Base-by-base conservation (phyloP, 164 flowering plant genomes). In the Saururus chinensis region DNA sequence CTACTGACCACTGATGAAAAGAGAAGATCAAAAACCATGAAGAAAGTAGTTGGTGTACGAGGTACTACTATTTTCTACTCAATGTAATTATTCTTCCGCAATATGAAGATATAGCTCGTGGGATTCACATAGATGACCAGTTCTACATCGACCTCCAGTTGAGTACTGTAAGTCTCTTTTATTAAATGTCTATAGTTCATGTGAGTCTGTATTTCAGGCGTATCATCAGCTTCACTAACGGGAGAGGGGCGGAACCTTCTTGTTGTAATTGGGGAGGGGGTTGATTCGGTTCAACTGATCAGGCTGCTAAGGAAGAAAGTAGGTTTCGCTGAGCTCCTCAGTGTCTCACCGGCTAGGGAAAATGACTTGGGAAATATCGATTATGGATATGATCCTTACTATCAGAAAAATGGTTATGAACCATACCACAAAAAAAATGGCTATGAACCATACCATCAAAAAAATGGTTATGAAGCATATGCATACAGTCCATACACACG, bases 211-310 rank as follows among this genome's bases (percentile, higher is more conserved):
- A 19, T 53, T 53, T 19, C 55, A 53, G 55, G 55, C 13, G 55
- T 53, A 4, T 19, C 23, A 53, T 17, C 55, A 19, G 74, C 72
- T 30, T 56, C 67, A 0, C 17, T 74, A 23, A 55, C 64, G 20
- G 81, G 78, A 1, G 53, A 41, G 1, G 71, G 61, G 19, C 75
- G 45, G 40, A 64, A 70, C 26, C 53, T 24, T 10, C 13, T 79
- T 13, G 74, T 69, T 58, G 71, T 79, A 20, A 62, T 61, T 7
- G 82, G 82, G 41, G 74, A 76, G 4, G 72, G 66, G 13, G 76
- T 79, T 1, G 82, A 79, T 54, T 40, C 75, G 9, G 60, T 60
- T 9, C 0, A 23, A n/a, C 61, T 79, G 76, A 60, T 64, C 0
- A 37, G 17, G 1, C 35, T 11, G 0, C 25, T 77, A 57, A 62